Conservation (phyloP, 78 protist genomes). For the Dictyostelium capitatum region DNA sequence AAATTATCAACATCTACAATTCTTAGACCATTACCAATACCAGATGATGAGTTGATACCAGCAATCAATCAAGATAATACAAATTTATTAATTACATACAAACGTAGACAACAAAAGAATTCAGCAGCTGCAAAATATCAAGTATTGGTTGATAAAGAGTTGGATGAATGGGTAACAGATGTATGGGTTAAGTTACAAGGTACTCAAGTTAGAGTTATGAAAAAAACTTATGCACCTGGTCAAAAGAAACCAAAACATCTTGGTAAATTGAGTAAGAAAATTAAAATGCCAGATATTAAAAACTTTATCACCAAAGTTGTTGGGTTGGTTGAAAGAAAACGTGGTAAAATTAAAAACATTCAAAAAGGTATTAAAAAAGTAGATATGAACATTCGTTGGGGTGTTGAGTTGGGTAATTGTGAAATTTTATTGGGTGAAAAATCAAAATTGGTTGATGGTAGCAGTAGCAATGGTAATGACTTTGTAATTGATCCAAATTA, state of each 20-base stretch:
- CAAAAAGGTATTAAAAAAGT: slow-evolving; percentile 70
- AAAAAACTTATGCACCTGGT: slow-evolving; percentile 12
- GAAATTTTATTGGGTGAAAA: slow-evolving; percentile 71
- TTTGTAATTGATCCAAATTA: background rate
- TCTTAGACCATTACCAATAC: slow-evolving; percentile 71
- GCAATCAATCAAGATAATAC: slow-evolving; percentile 44
- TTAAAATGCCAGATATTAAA: slow-evolving; percentile 69
- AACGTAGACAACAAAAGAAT: slow-evolving; percentile 34
- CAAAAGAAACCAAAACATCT: background rate
- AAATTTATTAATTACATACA: slow-evolving; percentile 49
- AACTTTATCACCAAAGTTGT: slow-evolving; percentile 61
- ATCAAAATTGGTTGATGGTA: background rate
- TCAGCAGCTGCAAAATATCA: no score
- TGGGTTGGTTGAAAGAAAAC: slow-evolving; percentile 13
- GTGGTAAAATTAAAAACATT: slow-evolving; percentile 30
- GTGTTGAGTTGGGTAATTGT: slow-evolving; percentile 73
- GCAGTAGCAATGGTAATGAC: background rate
- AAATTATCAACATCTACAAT: slow-evolving; percentile 63
- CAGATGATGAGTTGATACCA: slow-evolving; percentile 72
- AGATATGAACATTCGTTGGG: slow-evolving; percentile 47
- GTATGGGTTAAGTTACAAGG: slow-evolving; percentile 71
- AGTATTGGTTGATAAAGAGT: slow-evolving; percentile 30
- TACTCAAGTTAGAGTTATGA: slow-evolving; percentile 51
- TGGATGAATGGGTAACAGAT: slow-evolving; percentile 57
- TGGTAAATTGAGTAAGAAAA: background rate